Base-by-base conservation (phyloP, 2,329 filamentous ascomycete genomes). In the Trichoderma sp. region DNA sequence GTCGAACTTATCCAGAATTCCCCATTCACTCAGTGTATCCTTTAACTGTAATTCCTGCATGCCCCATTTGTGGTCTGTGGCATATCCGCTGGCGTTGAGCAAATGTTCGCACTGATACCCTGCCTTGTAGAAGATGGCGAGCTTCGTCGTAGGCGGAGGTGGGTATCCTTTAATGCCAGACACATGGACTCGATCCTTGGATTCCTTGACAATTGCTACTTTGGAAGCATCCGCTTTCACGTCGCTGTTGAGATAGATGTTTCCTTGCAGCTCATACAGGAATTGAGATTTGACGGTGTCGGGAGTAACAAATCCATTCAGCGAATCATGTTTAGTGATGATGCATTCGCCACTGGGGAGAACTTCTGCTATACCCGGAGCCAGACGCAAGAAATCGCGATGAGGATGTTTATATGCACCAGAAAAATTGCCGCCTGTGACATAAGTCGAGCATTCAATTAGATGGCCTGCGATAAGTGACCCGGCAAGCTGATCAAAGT, bases 361-460 rank as follows among this genome's bases (percentile, higher is more conserved):
- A 19, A 87, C 77, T 65, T 86, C 84, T 0, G 80, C 83, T 67
- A 87, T 84, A 1, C 82, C 83, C 53, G 83, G 83, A 2, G 82
- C 79, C 37, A 82, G 78, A 64, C 82, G 56, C 9, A 73, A 29
- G 27, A 76, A 74, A 9, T 68, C 58, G 12, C 50, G n/a, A 3
- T 68, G 65, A 19, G 70, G 70, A 19, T 72, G 67, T 3, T 69
- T 69, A 53, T 70, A 81, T 17, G 74, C 71, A 1, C 84, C 84
- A 0, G 83, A 78, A 68, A 85, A 86, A 67, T 87, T 86, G 0
- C 77, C 81, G 0, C 84, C 84, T 0, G 83, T 84, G 2, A 83
- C 81, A 70, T 86, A 86, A 0, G 81, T 77, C 3, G 79, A 81
- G 71, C 83, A 85, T 68, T 85, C 83, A 65, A 84, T 84, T n/a